A percentile compares a stretch with the other conserved stretches of the same genome.
These are phyloP conservation scores for Rosa rugosa DNA, from an alignment of 306 rosid species.

Conservation along the genomic window DNA sequence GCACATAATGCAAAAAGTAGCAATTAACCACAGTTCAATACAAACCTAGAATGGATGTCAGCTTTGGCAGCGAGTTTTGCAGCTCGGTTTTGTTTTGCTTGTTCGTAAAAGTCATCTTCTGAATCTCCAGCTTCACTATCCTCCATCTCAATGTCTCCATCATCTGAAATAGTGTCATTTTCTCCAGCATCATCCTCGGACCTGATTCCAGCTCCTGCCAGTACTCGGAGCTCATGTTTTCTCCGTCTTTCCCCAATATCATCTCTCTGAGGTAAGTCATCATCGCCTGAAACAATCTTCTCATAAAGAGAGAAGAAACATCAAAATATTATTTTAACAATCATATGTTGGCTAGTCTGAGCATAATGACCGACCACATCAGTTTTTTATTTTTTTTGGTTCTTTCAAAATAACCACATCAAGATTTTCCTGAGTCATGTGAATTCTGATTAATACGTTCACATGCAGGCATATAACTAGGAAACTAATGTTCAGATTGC, in stretches of 20 bases:
- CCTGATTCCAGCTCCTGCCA: conserved; percentile 65
- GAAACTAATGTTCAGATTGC: neutral
- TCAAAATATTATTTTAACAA: neutral
- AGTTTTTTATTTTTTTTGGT: neutral
- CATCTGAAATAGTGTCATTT: conserved; percentile 30
- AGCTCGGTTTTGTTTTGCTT: conserved; percentile 51
- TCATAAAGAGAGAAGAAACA: conserved; percentile 14
- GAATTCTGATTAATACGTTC: neutral
- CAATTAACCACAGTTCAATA: conserved; percentile 5
- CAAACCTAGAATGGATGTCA: conserved; percentile 54
- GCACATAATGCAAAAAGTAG: neutral
- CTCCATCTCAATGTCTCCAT: conserved; percentile 38
- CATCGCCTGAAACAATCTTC: conserved; percentile 87
- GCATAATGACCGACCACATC: neutral
- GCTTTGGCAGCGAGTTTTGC: conserved; percentile 69
- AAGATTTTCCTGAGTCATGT: neutral
- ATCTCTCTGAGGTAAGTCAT: conserved; percentile 83
- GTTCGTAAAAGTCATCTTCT: conserved; percentile 65
- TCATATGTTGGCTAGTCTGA: neutral
- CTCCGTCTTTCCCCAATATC: conserved; percentile 72
- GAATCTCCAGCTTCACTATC: conserved; percentile 48
- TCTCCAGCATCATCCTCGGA: conserved; percentile 48
- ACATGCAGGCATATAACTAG: neutral
- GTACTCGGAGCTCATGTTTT: conserved; percentile 59
- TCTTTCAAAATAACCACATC: neutral